Conservation (phyloP, 1,139 yeast genomes). For the Williopsis jadinii region DNA sequence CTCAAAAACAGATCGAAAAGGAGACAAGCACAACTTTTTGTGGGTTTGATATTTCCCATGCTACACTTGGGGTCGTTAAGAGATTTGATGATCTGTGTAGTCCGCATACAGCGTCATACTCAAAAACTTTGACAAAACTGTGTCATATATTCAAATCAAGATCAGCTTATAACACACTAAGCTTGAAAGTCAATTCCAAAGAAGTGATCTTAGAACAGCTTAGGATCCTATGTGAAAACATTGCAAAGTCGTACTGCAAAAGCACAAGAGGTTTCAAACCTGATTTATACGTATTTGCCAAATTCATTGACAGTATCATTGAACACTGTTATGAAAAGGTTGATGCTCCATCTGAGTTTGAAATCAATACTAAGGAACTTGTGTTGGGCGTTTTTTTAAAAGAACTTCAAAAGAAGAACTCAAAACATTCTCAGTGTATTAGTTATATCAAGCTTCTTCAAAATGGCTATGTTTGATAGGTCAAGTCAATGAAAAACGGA, state of each 20-base stretch:
- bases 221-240: constrained; percentile 8
- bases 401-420: constrained; percentile 1
- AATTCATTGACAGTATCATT: constrained; percentile 3
- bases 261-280: constrained; percentile 3
- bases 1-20: constrained; percentile 1
- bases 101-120: constrained; percentile 17
- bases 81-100: constrained; percentile 10
- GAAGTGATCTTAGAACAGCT: constrained; percentile 18
- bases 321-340: not conserved
- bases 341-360: not conserved
- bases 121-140: constrained; percentile 14
- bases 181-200: constrained; percentile 14
- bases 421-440: constrained; percentile 5
- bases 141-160: constrained; percentile 18
- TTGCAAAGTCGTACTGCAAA: constrained; percentile 13
- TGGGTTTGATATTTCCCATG: constrained; percentile 18
- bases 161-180: constrained; percentile 21
- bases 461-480: too few species aligned
- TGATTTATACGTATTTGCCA: constrained; percentile 1
- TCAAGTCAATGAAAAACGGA: not conserved
- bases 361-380: too few species aligned
- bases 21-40: constrained; percentile 16
- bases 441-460: not conserved
- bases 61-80: constrained; percentile 23
- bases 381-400: not conserved